Percentiles rank a stretch among this genome's conserved stretches.
Conservation (phyloP, 202 grass and related monocot genomes). For the Brachypodium distachyon region DNA sequence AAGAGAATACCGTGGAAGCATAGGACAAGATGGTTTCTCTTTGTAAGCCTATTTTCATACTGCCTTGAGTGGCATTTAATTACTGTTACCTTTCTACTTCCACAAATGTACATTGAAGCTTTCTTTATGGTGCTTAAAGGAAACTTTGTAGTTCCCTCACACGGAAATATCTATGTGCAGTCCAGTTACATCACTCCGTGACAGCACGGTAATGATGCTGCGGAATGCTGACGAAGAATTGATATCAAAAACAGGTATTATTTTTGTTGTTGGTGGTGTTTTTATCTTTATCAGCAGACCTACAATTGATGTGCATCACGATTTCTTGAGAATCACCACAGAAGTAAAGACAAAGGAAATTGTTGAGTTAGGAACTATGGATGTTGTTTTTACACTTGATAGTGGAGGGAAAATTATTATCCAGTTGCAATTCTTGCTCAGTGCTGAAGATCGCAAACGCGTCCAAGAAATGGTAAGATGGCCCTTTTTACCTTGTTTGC, state of each 20-base stretch:
- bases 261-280: background rate
- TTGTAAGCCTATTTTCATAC: constrained; percentile 49
- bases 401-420: constrained; percentile 40
- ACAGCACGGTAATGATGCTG: constrained; percentile 51
- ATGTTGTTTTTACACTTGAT: constrained; percentile 42
- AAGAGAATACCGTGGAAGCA: constrained; percentile 42
- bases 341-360: constrained; percentile 52
- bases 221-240: constrained; percentile 36
- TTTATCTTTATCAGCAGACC: background rate
- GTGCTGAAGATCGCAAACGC: constrained; percentile 53
- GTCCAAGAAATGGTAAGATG: constrained; percentile 59
- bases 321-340: constrained; percentile 5
- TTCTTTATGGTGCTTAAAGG: background rate
- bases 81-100: background rate
- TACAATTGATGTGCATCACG: background rate
- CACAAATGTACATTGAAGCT: background rate
- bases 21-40: constrained; percentile 39
- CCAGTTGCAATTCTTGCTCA: constrained; percentile 57
- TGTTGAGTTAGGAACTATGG: constrained; percentile 59
- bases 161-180: constrained; percentile 30
- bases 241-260: constrained; percentile 62
- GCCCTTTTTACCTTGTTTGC: background rate
- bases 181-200: constrained; percentile 62
- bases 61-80: background rate
- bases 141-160: background rate